Conservation (phyloP, 2,329 filamentous ascomycete species). For the Fusarium musae region DNA sequence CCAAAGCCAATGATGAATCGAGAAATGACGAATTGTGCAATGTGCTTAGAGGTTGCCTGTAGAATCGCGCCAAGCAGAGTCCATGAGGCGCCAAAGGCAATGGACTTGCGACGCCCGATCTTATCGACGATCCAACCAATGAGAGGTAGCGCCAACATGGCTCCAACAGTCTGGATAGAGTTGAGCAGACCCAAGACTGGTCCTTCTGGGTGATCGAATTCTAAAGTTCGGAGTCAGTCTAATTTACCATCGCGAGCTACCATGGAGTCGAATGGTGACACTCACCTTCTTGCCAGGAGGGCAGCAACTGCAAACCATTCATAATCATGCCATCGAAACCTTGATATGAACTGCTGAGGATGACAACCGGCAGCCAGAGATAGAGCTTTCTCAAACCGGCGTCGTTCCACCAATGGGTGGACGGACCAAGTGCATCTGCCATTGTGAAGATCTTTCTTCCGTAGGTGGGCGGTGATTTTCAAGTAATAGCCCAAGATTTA, state of each 20-base stretch:
- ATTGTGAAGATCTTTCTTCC: neutral
- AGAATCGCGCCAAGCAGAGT: neutral
- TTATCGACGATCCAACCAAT: neutral
- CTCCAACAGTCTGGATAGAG: neutral
- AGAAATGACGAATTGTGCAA: neutral
- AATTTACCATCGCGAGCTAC: too few relatives aligned
- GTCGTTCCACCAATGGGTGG: neutral
- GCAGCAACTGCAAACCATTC: neutral
- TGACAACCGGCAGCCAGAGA: neutral
- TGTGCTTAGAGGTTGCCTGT: neutral
- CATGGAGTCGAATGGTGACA: neutral
- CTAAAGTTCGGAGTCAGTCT: neutral
- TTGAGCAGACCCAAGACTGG: neutral
- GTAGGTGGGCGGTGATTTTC: neutral
- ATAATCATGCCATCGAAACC: neutral
- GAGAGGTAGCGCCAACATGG: neutral
- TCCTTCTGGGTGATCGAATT: neutral
- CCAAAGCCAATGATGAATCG: neutral
- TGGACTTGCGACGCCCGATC: neutral
- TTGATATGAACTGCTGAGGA: neutral
- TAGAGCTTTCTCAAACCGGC: neutral
- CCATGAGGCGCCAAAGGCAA: neutral
- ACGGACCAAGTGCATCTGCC: neutral
- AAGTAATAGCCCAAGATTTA: accelerated
- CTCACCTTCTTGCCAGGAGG: neutral